Percentiles rank a stretch among this genome's conserved stretches.
Evolutionary conservation across 257 asterid species (phyloP).

Genomic region (Lantana camara): DNA sequence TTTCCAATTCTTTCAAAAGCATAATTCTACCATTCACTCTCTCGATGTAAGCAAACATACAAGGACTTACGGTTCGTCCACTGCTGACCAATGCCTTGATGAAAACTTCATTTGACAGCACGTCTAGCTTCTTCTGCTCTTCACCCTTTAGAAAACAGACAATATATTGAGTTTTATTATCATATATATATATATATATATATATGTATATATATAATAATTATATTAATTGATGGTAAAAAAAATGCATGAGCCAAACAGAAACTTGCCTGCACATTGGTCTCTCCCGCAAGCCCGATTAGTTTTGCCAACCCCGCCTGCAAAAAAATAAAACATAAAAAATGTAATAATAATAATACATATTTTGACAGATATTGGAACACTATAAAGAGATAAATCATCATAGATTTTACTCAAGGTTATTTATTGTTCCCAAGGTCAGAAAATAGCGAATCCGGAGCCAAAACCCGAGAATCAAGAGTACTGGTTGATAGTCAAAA

Average conservation of each 20-base stretch:
- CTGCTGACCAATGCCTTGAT: slow-evolving; percentile 93
- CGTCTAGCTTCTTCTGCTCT: slow-evolving; percentile 96
- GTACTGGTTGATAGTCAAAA: too few relatives aligned
- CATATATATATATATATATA: too few relatives aligned
- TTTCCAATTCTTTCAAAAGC: neutral
- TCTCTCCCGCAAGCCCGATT: slow-evolving; percentile 97
- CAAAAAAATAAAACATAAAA: too few relatives aligned
- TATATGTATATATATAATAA: too few relatives aligned
- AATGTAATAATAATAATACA: neutral
- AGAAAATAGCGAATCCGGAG: too few relatives aligned
- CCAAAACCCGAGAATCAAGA: too few relatives aligned
- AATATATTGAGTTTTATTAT: slow-evolving; percentile 19
- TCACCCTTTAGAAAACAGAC: slow-evolving; percentile 64
- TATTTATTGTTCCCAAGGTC: neutral
- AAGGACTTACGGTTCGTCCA: slow-evolving; percentile 81
- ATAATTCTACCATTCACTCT: neutral
- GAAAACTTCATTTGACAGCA: slow-evolving; percentile 93
- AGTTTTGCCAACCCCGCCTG: slow-evolving; percentile 60
- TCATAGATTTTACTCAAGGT: neutral
- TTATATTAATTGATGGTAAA: too few relatives aligned
- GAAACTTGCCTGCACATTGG: slow-evolving; percentile 85
- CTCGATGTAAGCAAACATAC: neutral
- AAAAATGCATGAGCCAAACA: too few relatives aligned
- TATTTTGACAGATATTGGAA: neutral
- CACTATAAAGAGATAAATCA: neutral